These are phyloP conservation scores for Bonia amplexicaulis DNA, from an alignment of 176 grass and related monocot species.

Conservation along the genomic window DNA sequence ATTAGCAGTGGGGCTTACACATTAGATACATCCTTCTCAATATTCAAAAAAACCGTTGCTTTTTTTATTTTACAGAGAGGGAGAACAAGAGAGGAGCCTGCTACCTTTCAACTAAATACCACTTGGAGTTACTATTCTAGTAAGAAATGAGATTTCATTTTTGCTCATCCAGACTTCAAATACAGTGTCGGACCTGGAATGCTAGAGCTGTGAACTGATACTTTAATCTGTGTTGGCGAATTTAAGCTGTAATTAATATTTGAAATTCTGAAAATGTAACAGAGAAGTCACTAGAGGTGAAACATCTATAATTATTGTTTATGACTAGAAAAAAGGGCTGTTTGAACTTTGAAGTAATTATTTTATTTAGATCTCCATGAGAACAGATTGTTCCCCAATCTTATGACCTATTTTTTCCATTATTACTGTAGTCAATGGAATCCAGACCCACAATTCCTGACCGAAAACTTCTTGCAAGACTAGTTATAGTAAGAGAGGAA, in stretches of 20 bases:
- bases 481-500: slow-evolving; percentile 90
- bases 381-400: not conserved
- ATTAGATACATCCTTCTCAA: not conserved
- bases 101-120: not conserved
- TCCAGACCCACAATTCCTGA: slow-evolving; percentile 64
- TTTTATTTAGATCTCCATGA: slow-evolving; percentile 9
- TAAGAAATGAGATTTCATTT: not conserved
- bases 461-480: slow-evolving; percentile 75
- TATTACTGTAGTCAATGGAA: slow-evolving; percentile 69
- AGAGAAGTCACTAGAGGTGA: not conserved
- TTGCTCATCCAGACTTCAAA: not conserved
- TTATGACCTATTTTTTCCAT: not conserved
- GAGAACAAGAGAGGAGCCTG: not conserved
- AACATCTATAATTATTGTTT: not conserved
- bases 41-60: not conserved
- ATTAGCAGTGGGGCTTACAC: not conserved
- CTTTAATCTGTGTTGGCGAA: not conserved
- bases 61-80: not conserved
- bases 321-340: not conserved
- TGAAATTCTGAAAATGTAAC: not conserved
- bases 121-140: not conserved
- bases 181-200: not conserved
- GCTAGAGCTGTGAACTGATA: not conserved
- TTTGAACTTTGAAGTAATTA: not conserved
- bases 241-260: not conserved